phyloP scores from a whole-genome alignment of 2,329 filamentous ascomycete genomes.

The Pseudogymnoascus sp. region DNA sequence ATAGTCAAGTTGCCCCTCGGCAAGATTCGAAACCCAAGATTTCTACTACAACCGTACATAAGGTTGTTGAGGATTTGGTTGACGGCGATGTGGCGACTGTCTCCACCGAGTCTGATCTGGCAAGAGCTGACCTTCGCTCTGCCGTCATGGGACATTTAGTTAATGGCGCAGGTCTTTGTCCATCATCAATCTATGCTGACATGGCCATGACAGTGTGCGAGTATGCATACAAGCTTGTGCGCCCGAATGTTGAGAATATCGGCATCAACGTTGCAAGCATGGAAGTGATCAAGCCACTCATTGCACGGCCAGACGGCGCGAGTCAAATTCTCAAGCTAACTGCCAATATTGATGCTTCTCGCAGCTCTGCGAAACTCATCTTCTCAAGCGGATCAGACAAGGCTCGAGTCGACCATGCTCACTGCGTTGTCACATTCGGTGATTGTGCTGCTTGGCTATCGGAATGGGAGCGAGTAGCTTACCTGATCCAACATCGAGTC shows the following conservation, averaged over 20 bases:
- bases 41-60: slow-evolving; percentile 48
- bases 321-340: slow-evolving; percentile 54
- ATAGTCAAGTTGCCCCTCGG: not conserved
- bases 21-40: slow-evolving; percentile 35
- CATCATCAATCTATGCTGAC: slow-evolving; percentile 47
- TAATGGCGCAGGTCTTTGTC: slow-evolving; percentile 49
- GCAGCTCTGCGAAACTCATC: slow-evolving; percentile 44
- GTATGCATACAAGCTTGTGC: slow-evolving; percentile 57
- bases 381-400: slow-evolving; percentile 53
- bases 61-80: slow-evolving; percentile 44
- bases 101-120: slow-evolving; percentile 45
- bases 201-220: slow-evolving; percentile 56
- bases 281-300: slow-evolving; percentile 62
- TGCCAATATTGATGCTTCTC: slow-evolving; percentile 48
- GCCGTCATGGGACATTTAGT: slow-evolving; percentile 50
- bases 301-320: slow-evolving; percentile 37
- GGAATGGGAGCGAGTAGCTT: slow-evolving; percentile 59
- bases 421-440: slow-evolving; percentile 53
- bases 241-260: slow-evolving; percentile 45
- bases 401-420: slow-evolving; percentile 51
- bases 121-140: slow-evolving; percentile 43
- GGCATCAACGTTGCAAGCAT: slow-evolving; percentile 58
- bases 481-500: slow-evolving; percentile 58
- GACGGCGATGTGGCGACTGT: slow-evolving; percentile 42
- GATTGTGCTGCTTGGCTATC: slow-evolving; percentile 50